Base-by-base conservation (phyloP, 495 filamentous ascomycete species). In the Massariosphaeria phaeospora region DNA sequence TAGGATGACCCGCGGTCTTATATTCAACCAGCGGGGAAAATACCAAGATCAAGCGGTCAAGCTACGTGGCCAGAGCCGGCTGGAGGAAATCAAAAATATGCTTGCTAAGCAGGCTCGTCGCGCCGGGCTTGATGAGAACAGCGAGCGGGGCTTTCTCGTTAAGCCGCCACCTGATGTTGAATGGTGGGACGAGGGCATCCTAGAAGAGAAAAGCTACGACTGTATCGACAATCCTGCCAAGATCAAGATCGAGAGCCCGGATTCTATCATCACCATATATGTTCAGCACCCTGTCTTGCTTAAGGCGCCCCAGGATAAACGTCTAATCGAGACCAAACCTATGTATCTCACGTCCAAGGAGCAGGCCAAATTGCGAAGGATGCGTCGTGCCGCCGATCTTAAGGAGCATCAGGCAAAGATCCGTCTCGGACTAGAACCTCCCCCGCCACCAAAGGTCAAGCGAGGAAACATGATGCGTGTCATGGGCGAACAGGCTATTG, bases 381-480 rank as follows among this genome's bases (percentile, higher is more conserved):
- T 96, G 70, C 81, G 88, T 46, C 83, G 94, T 40, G 91, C 93
- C 79, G 89, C 84, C 30, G 85, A 94, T 34, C 75, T 94, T 51
- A 96, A 97, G 68, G 93, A 97, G 72, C 84, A 90, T 55, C 93
- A 98, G 70, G 90, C 91, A 46, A 96, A 97, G 76, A 89, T 96
- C 52, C 76, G 91, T 33, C 76, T 98, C 3, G 93, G 93, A 43
- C 81, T 98, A 7, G 83, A 88, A 51, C 87, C 88, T 1, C 87
- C 94, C 5, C 87, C 89, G 7, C 84, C 91, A 21, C 91, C 93
- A 9, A 96, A 96, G 68, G 85, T 96, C 60, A 96, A 95, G 71
- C 93, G 91, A 67, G 83, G 81, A 43, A 98, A 98, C 66, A 76
- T 98, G 48, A 96, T 98, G 93, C 84, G 90, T 40, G 93, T 99